These are phyloP conservation scores for Candida xiaguanensis DNA, from an alignment of 805 yeast species.

Conservation along the genomic window DNA sequence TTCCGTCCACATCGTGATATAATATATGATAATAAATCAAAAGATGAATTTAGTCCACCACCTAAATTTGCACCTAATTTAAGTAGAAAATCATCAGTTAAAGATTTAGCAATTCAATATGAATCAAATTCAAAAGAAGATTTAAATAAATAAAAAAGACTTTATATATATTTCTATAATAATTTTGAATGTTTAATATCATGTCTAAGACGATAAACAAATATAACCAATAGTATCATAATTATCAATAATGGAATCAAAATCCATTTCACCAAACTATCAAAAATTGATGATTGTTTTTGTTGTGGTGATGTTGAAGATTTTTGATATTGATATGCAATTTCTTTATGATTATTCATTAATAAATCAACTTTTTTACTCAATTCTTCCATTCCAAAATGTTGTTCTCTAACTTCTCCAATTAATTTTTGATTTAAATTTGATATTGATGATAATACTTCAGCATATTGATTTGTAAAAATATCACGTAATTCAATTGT, in stretches of 20 bases:
- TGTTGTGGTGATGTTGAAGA: conserved; percentile 6
- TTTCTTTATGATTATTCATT: conserved; percentile 38
- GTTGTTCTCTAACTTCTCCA: conserved; percentile 41
- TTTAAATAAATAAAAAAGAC: neutral
- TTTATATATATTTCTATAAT: conserved; percentile 25
- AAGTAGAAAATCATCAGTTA: conserved; percentile 30
- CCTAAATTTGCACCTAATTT: conserved; percentile 25
- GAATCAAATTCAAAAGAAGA: conserved; percentile 13
- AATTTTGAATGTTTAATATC: conserved; percentile 63
- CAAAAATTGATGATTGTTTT: conserved; percentile 11
- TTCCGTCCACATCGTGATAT: conserved; percentile 21
- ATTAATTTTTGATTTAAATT: conserved; percentile 33
- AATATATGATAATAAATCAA: conserved; percentile 13
- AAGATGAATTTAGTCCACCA: conserved; percentile 19
- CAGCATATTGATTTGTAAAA: conserved; percentile 27
- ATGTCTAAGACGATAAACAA: conserved; percentile 52
- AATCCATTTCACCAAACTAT: conserved; percentile 32
- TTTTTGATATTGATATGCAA: conserved; percentile 24
- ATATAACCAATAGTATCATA: conserved; percentile 38
- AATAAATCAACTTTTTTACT: conserved; percentile 37
- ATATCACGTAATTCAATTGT: conserved; percentile 23
- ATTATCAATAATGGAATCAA: conserved; percentile 39
- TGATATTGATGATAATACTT: conserved; percentile 28
- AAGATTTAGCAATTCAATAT: conserved; percentile 27
- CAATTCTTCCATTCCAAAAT: conserved; percentile 28